These are phyloP conservation scores for Pseudogymnoascus sp. DNA, from an alignment of 2,329 filamentous ascomycete genomes.

Conservation along the genomic window DNA sequence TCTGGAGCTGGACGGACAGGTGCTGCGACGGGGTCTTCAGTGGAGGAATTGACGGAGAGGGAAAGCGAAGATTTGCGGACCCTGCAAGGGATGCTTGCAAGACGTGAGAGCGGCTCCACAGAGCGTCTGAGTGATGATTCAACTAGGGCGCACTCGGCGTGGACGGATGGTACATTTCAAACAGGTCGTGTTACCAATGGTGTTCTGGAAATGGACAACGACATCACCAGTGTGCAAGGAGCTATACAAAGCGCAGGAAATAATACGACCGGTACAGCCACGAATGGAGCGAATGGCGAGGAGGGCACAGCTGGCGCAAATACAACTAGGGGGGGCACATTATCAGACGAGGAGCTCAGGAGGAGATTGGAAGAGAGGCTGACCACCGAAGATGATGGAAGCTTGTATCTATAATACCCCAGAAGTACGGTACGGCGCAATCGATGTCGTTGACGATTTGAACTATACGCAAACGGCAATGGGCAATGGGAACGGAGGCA, in stretches of 20 bases:
- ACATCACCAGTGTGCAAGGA: slow-evolving; percentile 10
- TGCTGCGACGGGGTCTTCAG: slow-evolving; percentile 2
- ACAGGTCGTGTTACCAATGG: slow-evolving; percentile 47
- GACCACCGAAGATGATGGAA: slow-evolving; percentile 42
- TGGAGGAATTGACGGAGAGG: slow-evolving; percentile 17
- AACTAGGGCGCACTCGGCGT: slow-evolving; percentile 30
- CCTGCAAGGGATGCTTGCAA: neutral
- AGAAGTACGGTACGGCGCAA: neutral
- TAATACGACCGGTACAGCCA: slow-evolving; percentile 9
- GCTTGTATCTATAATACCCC: slow-evolving; percentile 49
- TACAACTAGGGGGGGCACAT: slow-evolving; percentile 33
- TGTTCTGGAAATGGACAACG: slow-evolving; percentile 37
- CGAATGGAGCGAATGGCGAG: slow-evolving; percentile 10
- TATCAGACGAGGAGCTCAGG: slow-evolving; percentile 52
- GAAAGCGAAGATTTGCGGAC: slow-evolving; percentile 13
- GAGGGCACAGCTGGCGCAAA: neutral
- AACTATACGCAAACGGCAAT: neutral
- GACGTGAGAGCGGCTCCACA: slow-evolving; percentile 9
- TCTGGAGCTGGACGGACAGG: slow-evolving; percentile 19
- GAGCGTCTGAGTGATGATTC: neutral
- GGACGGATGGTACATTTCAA: slow-evolving; percentile 56
- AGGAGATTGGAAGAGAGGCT: slow-evolving; percentile 47
- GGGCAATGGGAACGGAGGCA: neutral
- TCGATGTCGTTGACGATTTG: neutral
- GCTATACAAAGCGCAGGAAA: neutral